Evolutionary conservation across 2,329 filamentous ascomycete species (phyloP), one percentile per base, ranked within the genome.

Genomic region (Aspergillus uvarum): DNA sequence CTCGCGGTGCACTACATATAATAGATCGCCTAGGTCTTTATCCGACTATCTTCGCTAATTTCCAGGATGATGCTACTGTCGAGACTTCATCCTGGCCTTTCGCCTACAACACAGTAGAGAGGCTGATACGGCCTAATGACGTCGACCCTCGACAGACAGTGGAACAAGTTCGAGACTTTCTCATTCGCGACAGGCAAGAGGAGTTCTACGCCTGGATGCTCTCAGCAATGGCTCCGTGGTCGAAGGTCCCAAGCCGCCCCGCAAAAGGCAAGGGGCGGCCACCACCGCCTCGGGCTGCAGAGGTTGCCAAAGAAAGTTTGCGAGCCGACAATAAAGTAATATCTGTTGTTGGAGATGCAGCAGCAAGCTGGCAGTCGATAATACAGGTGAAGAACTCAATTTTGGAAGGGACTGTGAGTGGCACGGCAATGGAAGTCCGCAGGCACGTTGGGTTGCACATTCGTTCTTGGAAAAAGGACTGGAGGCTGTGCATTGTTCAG

Each of bases 171-270:
- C 66, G 83, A 59, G 67, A 80, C 29, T 69, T 81, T 2, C 81
- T 96, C 1, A 75, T 92, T 10, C 82, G 81, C 14, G 85, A 86
- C 55, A 77, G 84, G 0, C 86, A 90, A 54, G 88, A 89, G 19
- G 72, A 76, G n/a, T 93, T 90, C 72, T 79, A 89, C 49, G 85
- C 89, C 6, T 97, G 93, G 92, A 79, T 90, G 19, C 81, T 96
- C 21, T 86, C 88, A 2, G 87, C 91, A 5, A 75, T 96, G 24
- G 83, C 86, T 14, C 93, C 93, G 0, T 97, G 91, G 87, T 78
- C 80, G 71, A 86, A 79, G 70, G 79, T 78, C 59, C 77, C 63
- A 70, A 62, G 71, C 61, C 73, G 76, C 51, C 61, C 75, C 56
- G 69, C 71, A 4, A 66, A 76, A 29, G 76, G 74, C 12, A 80